Base-by-base conservation (phyloP, 306 rosid species). In the Comarum palustre region DNA sequence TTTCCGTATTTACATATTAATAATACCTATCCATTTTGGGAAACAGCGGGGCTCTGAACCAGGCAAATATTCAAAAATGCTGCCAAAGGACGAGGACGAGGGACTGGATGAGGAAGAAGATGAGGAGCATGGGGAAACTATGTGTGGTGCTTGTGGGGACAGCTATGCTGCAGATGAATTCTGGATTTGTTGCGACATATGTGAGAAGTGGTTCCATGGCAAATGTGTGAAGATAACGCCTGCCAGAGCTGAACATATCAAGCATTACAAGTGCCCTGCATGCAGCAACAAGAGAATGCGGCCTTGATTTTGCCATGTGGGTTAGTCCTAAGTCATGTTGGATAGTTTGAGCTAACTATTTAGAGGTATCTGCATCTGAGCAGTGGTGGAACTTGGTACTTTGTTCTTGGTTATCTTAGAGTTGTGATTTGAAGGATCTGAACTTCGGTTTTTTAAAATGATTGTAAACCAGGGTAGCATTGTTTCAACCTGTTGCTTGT, bases 181-280 rank as follows among this genome's bases (percentile, higher is more conserved):
- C 72, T 88, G 92, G 92, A 88, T 87, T 69, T 84, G 89, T 66
- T 87, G 91, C 5, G 87, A 85, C 77, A 54, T 81, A 13, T 85
- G 91, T 47, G 90, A 85, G 81, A 84, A 79, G 76, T 88, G 92
- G 90, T 88, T 83, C 66, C 93, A 88, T 64, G 88, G 93, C 6
- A 86, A 84, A 68, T 86, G 90, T 15, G 93, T 88, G 78, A 84
- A 84, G 82, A 88, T 86, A 67, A 88, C 93, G 73, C 87, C 90
- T 16, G 87, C 88, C 15, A 74, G 84, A 71, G 93, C 93, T 9
- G 83, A 88, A 82, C 90, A 86, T 75, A 84, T 88, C 75, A 86
- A 88, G 86, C 88, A 78, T 41, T 86, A 88, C 75, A 88, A 82
- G 85, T 88, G 93, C 83, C 93, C 93, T 46, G 77, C 82, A 22